Base-by-base conservation (phyloP, 352 stramenopile genomes). In the Peronosclerospora sorghi region DNA sequence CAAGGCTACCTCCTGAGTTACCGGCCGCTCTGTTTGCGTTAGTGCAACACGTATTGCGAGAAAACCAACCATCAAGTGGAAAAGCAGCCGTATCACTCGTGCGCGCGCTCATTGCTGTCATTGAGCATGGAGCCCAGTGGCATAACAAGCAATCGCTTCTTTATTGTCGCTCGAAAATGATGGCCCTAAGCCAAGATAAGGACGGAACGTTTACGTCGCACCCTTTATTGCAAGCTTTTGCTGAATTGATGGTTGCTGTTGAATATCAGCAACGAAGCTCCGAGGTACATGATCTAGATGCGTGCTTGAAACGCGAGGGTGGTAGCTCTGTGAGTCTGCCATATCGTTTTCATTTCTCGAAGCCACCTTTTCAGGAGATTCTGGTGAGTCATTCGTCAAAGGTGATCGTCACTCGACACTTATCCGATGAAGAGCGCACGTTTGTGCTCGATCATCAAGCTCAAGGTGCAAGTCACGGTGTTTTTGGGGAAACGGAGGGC, bases 131-230 rank as follows among this genome's bases (percentile, higher is more conserved):
- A 13, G 62, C 70, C n/a, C 38, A 43, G 13, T 93, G 81, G 81
- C 66, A 70, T 35, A 71, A 86, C 54, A 84, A 80, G 32, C 51
- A 68, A 19, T 76, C 76, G 1, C 45, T 90, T 32, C 55, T 93
- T 1, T 93, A 83, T 32, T 90, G 78, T 41, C 76, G 81, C 14
- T 91, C 78, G 1, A 90, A 87, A 58, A 88, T 93, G 32, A 89
- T 88, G 62, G 60, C 59, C 18, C 54, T 93, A 1, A 76, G 78
- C 39, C 78, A 89, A 62, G 78, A 93, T 8, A 74, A 90, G 41
- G 77, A 92, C 29, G 66, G 68, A 8, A 72, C 74, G 9, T 58
- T 90, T 13, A 90, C 85, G 67, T 41, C 85, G 7, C 83, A 76
- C 23, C 59, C 74, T 9, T 49, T 94, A 5, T 47, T 91, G 2